A percentile compares a stretch with the other conserved stretches of the same genome.
Conservation (phyloP, 2,329 filamentous ascomycete species). For the Pseudocercospora crystallina region DNA sequence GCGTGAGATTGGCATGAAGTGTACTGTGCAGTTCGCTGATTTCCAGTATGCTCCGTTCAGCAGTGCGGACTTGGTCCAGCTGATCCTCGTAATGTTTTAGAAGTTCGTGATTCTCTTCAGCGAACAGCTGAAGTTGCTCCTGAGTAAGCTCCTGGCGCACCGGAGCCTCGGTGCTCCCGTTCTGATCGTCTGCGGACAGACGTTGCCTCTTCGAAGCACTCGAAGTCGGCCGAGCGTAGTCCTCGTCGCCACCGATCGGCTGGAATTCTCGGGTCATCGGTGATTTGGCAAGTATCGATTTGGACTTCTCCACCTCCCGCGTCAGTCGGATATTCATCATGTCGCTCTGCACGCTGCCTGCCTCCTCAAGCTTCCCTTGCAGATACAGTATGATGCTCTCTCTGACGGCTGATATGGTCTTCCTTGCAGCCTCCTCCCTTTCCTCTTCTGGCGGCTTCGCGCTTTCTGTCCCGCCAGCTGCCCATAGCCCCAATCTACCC, state of each 20-base stretch:
- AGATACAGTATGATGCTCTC: slow-evolving; percentile 85
- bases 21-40: slow-evolving; percentile 90
- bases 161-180: neutral
- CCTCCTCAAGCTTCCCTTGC: slow-evolving; percentile 71
- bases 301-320: slow-evolving; percentile 84
- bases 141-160: slow-evolving; percentile 59
- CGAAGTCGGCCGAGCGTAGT: slow-evolving; percentile 4
- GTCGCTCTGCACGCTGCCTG: slow-evolving; percentile 73
- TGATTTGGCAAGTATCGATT: slow-evolving; percentile 74
- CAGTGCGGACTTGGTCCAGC: slow-evolving; percentile 87
- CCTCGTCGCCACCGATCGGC: slow-evolving; percentile 18
- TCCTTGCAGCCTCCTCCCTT: slow-evolving; percentile 68
- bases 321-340: slow-evolving; percentile 92
- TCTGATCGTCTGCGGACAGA: slow-evolving; percentile 9
- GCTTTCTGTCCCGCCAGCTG: slow-evolving; percentile 50
- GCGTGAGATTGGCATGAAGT: slow-evolving; percentile 79
- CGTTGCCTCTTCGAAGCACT: slow-evolving; percentile 3
- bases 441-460: slow-evolving; percentile 66
- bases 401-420: slow-evolving; percentile 67
- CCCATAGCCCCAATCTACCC: slow-evolving; percentile 70
- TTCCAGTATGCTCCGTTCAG: slow-evolving; percentile 86
- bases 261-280: slow-evolving; percentile 23
- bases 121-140: slow-evolving; percentile 91
- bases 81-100: slow-evolving; percentile 90
- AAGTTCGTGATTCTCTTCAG: slow-evolving; percentile 89